Evolutionary conservation across 2,329 filamentous ascomycete genomes (phyloP), one percentile per base, ranked within the genome.

Genomic region (Aspergillus unguis): DNA sequence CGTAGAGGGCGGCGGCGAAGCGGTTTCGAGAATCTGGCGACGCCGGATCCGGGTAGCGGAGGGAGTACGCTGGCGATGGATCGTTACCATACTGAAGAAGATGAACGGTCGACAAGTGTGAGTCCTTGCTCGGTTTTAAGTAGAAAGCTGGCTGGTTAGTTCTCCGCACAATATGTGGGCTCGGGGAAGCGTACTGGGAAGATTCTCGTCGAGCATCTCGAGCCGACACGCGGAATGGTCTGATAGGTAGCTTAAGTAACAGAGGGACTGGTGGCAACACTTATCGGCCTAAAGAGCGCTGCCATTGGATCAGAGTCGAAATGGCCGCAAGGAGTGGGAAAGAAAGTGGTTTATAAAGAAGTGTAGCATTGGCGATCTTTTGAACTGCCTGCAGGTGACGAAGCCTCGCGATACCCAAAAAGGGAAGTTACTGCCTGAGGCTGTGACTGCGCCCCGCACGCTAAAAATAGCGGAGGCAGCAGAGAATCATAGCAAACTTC

Each of bases 201-300:
- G 83, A 71, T 92, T 95, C 71, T 95, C 90, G 84, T 96, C 91
- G 64, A 95, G 82, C 91, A 96, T 96, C 17, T 62, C 70, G 55
- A 45, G 35, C 17, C 29, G 26, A 28, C 28, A 11, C 46, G 10
- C 17, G 38, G 4, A 26, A 32, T 42, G 10, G 25, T 40, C 29
- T 31, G 17, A 25, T 37, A 35, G 32, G 25, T 31, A 23, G n/a
- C 28, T 44, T 43, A 42, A 32, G 29, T n/a, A 23, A 27, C 9
- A 29, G 29, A 27, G 26, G 9, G 6, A 44, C 27, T 28, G 10
- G 37, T 51, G 40, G 44, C 41, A 42, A 33, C 17, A 17, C 25
- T 23, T 32, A 26, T 48, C n/a, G 44, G 10, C 9, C 17, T 37
- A 11, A 29, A 23, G 17, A 48, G 27, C 32, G 28, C 47, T 58